phyloP scores from a whole-genome alignment of 2,329 filamentous ascomycete genomes.

The Aureobasidium sp. region DNA sequence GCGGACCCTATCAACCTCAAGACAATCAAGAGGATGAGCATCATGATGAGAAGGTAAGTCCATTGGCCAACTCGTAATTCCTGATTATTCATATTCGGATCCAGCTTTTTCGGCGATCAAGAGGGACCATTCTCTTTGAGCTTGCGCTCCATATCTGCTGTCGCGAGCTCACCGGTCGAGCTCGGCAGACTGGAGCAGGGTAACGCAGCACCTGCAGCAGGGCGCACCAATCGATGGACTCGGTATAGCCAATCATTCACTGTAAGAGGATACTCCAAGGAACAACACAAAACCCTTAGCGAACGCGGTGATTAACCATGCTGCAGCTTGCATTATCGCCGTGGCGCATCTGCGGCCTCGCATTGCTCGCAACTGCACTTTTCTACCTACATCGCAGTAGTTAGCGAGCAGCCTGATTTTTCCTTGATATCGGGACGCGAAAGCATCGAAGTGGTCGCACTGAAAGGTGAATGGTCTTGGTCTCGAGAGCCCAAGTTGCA shows the following conservation, averaged over 20 bases:
- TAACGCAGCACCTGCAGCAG: constrained; percentile 3
- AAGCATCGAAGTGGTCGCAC: constrained; percentile 9
- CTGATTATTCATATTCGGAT: constrained; percentile 2
- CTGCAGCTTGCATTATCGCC: constrained; percentile 10
- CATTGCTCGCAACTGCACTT: constrained; percentile 7
- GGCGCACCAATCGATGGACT: neutral
- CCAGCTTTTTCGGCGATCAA: constrained; percentile 68
- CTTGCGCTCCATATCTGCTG: constrained; percentile 49
- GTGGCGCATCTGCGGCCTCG: constrained; percentile 14
- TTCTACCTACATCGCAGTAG: constrained; percentile 8
- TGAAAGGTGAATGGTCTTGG: constrained; percentile 6
- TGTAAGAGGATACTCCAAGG: neutral
- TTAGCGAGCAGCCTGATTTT: constrained; percentile 11
- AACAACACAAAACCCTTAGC: neutral
- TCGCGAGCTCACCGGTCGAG: constrained; percentile 3
- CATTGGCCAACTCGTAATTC: neutral
- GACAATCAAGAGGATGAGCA: constrained; percentile 58
- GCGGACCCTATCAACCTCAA: constrained; percentile 52
- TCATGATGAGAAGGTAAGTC: constrained; percentile 74
- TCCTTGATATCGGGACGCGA: neutral
- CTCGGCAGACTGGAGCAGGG: constrained; percentile 4
- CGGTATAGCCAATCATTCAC: constrained; percentile 5
- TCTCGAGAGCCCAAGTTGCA: neutral
- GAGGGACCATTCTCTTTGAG: constrained; percentile 59
- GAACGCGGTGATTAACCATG: neutral